phyloP scores from a whole-genome alignment of 441 rosid genomes.

The Adansonia madagascariensis region DNA sequence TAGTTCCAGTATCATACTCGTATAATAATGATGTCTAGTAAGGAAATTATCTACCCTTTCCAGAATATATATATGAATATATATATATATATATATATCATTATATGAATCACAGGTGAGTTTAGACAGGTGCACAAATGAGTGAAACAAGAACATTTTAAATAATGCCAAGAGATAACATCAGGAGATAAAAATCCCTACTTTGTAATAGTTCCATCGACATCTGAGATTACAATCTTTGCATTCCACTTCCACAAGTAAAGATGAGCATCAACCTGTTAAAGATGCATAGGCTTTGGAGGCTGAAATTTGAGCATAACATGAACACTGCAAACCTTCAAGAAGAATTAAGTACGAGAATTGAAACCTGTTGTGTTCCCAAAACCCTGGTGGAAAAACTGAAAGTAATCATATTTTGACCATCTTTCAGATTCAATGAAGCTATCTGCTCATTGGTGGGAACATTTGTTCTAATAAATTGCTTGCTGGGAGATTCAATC shows the following conservation, averaged over 20 bases:
- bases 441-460: no score
- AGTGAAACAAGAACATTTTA: neutral
- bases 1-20: neutral
- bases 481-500: no score
- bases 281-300: constrained; percentile 26
- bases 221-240: constrained; percentile 86
- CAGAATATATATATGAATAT: neutral
- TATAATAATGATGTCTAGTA: neutral
- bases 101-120: no score
- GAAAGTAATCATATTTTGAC: no score
- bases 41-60: constrained; percentile 4
- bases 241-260: constrained; percentile 94
- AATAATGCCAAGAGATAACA: neutral
- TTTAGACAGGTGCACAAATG: no score
- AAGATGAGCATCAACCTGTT: constrained; percentile 86
- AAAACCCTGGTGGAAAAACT: no score
- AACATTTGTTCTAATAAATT: no score
- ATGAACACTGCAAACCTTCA: neutral
- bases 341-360: constrained; percentile 2
- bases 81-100: no score
- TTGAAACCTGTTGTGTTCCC: no score
- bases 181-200: constrained; percentile 32
- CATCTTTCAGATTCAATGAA: no score
- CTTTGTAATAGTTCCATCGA: constrained; percentile 97
- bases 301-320: constrained; percentile 22